Conservation (phyloP, 257 asterid species). For the Osmanthus fragrans region DNA sequence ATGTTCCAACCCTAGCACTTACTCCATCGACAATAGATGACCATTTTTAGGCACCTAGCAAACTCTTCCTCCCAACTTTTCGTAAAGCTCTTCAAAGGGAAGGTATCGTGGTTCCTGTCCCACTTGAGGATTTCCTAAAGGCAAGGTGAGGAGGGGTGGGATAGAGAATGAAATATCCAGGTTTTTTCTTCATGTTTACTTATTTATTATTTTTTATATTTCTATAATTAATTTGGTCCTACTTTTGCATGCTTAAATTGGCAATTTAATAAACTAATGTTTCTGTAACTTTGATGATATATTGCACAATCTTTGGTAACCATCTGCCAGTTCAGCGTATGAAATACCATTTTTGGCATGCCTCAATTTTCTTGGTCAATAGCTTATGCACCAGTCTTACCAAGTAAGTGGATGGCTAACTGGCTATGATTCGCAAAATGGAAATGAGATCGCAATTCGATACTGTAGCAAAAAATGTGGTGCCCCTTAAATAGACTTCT, state of each 20-base stretch:
- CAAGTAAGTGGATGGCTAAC: neutral
- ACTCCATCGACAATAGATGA: no score
- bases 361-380: neutral
- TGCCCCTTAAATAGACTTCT: neutral
- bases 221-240: no score
- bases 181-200: no score
- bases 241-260: neutral
- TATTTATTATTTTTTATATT: no score
- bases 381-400: neutral
- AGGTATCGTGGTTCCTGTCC: no score
- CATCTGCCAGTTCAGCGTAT: neutral
- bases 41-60: no score
- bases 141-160: no score
- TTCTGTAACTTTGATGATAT: neutral
- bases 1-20: no score
- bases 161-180: no score
- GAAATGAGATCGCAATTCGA: neutral
- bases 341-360: neutral
- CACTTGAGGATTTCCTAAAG: no score
- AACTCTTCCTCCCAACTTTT: no score
- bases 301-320: neutral
- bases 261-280: neutral
- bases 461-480: neutral
- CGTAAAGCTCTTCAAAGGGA: no score
- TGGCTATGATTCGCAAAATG: neutral